Conservation (phyloP, 768 basidiomycete species). For the Hericium erinaceus region DNA sequence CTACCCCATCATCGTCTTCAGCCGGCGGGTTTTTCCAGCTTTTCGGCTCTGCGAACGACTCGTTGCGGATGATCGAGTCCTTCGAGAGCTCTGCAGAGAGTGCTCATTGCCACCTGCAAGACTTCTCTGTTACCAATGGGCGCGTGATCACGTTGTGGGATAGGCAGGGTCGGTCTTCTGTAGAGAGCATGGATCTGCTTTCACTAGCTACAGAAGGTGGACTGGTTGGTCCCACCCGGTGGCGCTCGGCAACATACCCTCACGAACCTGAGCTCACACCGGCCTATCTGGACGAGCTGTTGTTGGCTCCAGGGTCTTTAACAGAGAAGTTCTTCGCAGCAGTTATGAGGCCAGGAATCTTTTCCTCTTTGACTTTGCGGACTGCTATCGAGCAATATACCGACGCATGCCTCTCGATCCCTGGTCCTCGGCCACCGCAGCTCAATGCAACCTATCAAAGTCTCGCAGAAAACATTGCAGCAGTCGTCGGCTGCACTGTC, state of each 20-base stretch:
- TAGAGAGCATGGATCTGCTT: constrained; percentile 47
- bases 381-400: constrained; percentile 81
- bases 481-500: constrained; percentile 83
- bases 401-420: constrained; percentile 57
- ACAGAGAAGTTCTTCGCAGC: constrained; percentile 74
- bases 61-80: constrained; percentile 45
- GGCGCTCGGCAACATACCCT: constrained; percentile 54
- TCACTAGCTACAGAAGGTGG: constrained; percentile 26
- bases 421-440: constrained; percentile 45
- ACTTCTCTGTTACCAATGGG: constrained; percentile 51
- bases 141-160: constrained; percentile 73
- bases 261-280: constrained; percentile 72
- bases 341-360: constrained; percentile 80
- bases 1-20: constrained; percentile 50
- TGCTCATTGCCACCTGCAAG: constrained; percentile 65
- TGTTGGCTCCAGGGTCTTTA: constrained; percentile 62
- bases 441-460: constrained; percentile 56
- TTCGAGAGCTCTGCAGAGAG: constrained; percentile 54
- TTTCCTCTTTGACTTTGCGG: constrained; percentile 73
- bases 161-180: constrained; percentile 62
- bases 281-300: constrained; percentile 78
- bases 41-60: constrained; percentile 44
- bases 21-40: constrained; percentile 80
- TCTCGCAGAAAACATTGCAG: constrained; percentile 66
- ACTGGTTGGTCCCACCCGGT: constrained; percentile 25